Percentiles rank a stretch among this genome's conserved stretches.
phyloP scores from a whole-genome alignment of 257 asterid species.

The Lavandula angustifolia region DNA sequence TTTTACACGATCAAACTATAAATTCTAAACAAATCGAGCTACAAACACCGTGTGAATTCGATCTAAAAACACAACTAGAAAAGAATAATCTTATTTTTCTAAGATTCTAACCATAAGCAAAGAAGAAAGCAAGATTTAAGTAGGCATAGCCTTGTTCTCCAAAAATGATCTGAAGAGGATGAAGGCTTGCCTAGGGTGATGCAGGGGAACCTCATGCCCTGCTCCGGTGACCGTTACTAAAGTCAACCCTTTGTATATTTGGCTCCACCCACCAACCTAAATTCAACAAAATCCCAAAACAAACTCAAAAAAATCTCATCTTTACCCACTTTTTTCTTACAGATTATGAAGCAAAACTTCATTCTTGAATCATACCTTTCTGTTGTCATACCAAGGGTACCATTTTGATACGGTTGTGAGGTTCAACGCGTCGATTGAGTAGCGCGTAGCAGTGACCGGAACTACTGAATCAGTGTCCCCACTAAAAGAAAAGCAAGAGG shows the following conservation, averaged over 20 bases:
- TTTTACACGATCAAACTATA: too few relatives aligned
- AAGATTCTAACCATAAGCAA: too few relatives aligned
- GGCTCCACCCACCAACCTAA: conserved; percentile 99
- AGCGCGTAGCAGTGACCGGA: conserved; percentile 93
- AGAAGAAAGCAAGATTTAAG: conserved; percentile 27
- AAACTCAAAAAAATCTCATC: not conserved
- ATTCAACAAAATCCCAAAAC: not conserved
- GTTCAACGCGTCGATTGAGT: conserved; percentile 89
- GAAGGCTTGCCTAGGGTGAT: conserved; percentile 92
- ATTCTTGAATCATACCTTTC: conserved; percentile 47
- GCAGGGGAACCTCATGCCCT: conserved; percentile 97
- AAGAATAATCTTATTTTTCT: too few relatives aligned
- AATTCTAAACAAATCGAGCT: too few relatives aligned
- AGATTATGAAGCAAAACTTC: too few relatives aligned
- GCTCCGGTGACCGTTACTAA: conserved; percentile 88
- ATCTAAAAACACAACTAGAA: too few relatives aligned
- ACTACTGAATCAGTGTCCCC: conserved; percentile 97
- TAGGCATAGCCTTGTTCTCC: conserved; percentile 75
- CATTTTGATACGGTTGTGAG: conserved; percentile 78
- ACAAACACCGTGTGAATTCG: too few relatives aligned
- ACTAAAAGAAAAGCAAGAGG: conserved; percentile 39
- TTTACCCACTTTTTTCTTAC: too few relatives aligned
- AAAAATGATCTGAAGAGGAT: conserved; percentile 73
- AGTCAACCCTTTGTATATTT: conserved; percentile 81
- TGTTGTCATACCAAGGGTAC: conserved; percentile 90